Evolutionary conservation across 805 yeast species (phyloP), one percentile per base, ranked within the genome.

Genomic region (Metschnikowia colocasiae): DNA sequence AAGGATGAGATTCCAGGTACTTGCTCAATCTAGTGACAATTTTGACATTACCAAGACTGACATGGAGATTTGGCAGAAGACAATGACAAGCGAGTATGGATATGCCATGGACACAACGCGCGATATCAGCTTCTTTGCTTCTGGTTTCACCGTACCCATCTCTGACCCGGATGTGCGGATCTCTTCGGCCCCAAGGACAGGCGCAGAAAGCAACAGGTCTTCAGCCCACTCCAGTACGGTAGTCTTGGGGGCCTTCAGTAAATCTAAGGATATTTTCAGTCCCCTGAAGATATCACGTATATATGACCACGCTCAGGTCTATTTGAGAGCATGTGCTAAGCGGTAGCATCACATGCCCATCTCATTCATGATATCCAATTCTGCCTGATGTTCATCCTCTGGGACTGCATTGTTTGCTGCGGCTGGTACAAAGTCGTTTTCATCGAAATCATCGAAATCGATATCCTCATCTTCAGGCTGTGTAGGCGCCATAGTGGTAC

Each of bases 111-210:
- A 61, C 29, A 63, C 68, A 39, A 53, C 61, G 1, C 65, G 62
- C 15, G 41, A 52, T 25, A 59, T 52, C 23, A 60, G 73, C 6
- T 59, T 59, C 40, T 77, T 69, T 49, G 75, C 66, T 41, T 64
- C 74, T 26, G 87, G 86, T 0, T 50, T 78, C 3, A 65, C 79
- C 18, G 72, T 81, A 74, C 82, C 85, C 0, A 76, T 81, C 52
- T 73, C 61, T 57, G 67, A 75, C 13, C 42, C 32, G 15, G 26
- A 19, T 5, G 22, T 39, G 9, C 20, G 29, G 6, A 20, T 29
- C n/a, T 19, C 18, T 13, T 12, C 34, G 3, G 3, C 18, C 12
- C 13, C 16, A 19, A 20, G 19, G 7, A 15, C 23, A n/a, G 30
- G 23, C 20, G 13, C 25, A 7, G 34, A 20, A n/a, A 18, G 30